Base-by-base conservation (phyloP, 202 grass and related monocot species). In the Carex arenaria region DNA sequence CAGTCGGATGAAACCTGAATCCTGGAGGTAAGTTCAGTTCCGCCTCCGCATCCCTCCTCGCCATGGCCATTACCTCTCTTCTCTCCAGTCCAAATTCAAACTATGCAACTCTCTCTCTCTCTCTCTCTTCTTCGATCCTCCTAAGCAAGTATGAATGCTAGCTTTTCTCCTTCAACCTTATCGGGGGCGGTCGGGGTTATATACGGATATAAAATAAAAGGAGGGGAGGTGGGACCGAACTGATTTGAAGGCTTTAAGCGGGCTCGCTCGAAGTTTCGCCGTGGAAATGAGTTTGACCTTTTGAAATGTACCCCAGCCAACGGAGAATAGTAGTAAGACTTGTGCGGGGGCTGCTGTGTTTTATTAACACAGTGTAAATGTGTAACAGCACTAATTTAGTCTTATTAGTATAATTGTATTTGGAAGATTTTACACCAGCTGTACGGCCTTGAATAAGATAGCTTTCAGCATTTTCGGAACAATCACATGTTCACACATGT, bases 21-120 rank as follows among this genome's bases (percentile, higher is more conserved):
- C 94, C 94, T 8, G 94, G 92, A 2, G 94, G 94, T 64, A 97
- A 81, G 87, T 97, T 91, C 22, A 97, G 94, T 81, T 93, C 92
- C n/a, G 92, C 94, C 82, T 94, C 94, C 22, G 92, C 94, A 80
- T 97, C 94, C 65, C 89, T 61, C 80, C 86, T 83, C 71, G 81
- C 66, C 82, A 72, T 71, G 57, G 81, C 66, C 82, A 72, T 71
- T 49, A 17, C 80, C 57, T 61, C 60, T 13, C 78, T 69, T 15
- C 57, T 84, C 86, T 1, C 42, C 10, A 67, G 43, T 74, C 5
- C 45, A 52, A 74, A 28, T 70, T 70, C 17, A 70, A 42, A 70
- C 38, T 83, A n/a, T 61, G 51, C 9, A 67, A 10, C 17, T 62
- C 32, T 34, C 31, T 32, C 78, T 69, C n/a, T 53, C 38, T 54